Conservation (phyloP, 306 rosid genomes). For the Corylus americana region DNA sequence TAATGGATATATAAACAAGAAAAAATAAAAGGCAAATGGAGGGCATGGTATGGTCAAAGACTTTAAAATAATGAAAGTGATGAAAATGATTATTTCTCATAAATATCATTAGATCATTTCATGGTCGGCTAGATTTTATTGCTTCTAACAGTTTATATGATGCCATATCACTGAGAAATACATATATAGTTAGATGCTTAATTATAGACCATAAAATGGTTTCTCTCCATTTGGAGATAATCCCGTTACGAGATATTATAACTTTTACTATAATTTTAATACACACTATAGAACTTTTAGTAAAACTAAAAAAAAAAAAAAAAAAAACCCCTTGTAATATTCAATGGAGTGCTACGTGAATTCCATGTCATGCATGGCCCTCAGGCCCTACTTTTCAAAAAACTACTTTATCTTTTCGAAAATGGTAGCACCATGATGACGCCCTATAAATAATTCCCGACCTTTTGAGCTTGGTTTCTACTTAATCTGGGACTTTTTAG, state of each 20-base stretch:
- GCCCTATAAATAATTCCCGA: slow-evolving; percentile 49
- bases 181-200: too few species aligned
- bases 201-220: too few species aligned
- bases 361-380: slow-evolving; percentile 12
- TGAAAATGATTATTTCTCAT: slow-evolving; percentile 16
- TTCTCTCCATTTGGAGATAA: too few species aligned
- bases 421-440: slow-evolving; percentile 43
- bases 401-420: slow-evolving; percentile 41
- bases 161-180: too few species aligned
- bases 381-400: slow-evolving; percentile 40
- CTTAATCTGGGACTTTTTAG: not conserved
- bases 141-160: too few species aligned
- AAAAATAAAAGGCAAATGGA: not conserved
- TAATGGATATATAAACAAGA: slow-evolving; percentile 1
- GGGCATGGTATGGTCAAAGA: not conserved
- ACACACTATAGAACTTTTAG: too few species aligned
- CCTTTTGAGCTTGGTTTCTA: slow-evolving; percentile 27
- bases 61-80: slow-evolving; percentile 13
- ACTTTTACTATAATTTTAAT: too few species aligned
- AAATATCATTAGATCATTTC: not conserved
- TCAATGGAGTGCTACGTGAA: not conserved
- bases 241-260: too few species aligned
- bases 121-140: too few species aligned
- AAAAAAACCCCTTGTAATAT: too few species aligned
- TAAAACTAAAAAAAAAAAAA: too few species aligned